These are phyloP conservation scores for Medicago lupulina DNA, from an alignment of 306 rosid species.

Conservation along the genomic window DNA sequence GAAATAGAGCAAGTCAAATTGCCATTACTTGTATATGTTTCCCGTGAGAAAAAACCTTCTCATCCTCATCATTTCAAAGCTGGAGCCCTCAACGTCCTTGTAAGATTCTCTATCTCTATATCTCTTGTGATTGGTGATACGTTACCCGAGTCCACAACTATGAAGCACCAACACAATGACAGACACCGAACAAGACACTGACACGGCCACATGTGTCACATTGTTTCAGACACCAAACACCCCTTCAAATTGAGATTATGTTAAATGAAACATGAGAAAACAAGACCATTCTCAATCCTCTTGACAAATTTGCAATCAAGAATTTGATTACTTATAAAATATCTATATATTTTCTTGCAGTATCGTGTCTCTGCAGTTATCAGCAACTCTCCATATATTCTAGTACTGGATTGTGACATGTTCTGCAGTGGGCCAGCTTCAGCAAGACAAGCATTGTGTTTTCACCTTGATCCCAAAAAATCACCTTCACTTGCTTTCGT, in stretches of 20 bases:
- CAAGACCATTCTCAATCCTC: not conserved
- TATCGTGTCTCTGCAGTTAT: slow-evolving; percentile 67
- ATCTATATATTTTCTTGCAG: slow-evolving; percentile 46
- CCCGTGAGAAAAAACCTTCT: slow-evolving; percentile 64
- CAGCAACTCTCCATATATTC: slow-evolving; percentile 69
- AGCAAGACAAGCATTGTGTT: slow-evolving; percentile 70
- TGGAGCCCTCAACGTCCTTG: slow-evolving; percentile 75
- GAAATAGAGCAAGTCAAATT: slow-evolving; percentile 40
- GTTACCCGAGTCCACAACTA: not conserved
- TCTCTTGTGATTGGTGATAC: not conserved
- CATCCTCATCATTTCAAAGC: slow-evolving; percentile 76
- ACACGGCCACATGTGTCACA: not conserved
- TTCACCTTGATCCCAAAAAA: slow-evolving; percentile 69
- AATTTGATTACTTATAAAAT: not conserved
- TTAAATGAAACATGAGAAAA: not conserved
- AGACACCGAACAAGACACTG: not conserved
- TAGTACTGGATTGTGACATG: slow-evolving; percentile 85
- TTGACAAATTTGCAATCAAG: slow-evolving; percentile 6
- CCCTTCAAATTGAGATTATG: not conserved
- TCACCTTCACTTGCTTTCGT: slow-evolving; percentile 68
- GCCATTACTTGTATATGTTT: slow-evolving; percentile 69
- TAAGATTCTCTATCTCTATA: slow-evolving; percentile 35
- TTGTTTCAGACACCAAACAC: not conserved
- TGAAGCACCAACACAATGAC: not conserved
- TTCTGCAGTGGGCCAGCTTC: slow-evolving; percentile 69